Percentiles rank a stretch among this genome's conserved stretches.
These are phyloP conservation scores for Irpex sp. DNA, from an alignment of 1,284 basidiomycete genomes.

Conservation along the genomic window DNA sequence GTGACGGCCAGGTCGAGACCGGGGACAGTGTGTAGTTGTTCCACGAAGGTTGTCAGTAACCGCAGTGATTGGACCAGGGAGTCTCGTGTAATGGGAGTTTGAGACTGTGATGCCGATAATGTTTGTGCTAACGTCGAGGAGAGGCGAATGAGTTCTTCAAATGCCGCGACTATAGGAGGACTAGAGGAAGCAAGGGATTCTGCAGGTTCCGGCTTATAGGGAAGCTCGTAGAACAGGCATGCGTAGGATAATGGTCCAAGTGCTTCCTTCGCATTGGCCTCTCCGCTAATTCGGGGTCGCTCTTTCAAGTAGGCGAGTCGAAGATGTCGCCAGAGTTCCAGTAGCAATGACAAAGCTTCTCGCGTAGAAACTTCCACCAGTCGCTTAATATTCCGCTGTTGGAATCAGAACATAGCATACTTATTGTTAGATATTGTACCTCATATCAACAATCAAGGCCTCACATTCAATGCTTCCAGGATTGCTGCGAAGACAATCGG, in stretches of 20 bases:
- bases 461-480: constrained; percentile 59
- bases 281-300: constrained; percentile 7
- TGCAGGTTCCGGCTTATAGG: constrained; percentile 21
- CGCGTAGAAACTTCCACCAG: constrained; percentile 17
- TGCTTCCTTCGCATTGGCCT: constrained; percentile 6
- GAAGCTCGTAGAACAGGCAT: constrained; percentile 55
- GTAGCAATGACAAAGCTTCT: constrained; percentile 48
- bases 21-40: constrained; percentile 33
- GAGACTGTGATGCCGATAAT: constrained; percentile 26
- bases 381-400: constrained; percentile 33
- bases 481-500: constrained; percentile 72
- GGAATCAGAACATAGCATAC: not conserved
- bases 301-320: constrained; percentile 23
- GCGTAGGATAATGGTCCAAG: constrained; percentile 47
- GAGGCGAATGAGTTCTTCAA: constrained; percentile 51
- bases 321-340: constrained; percentile 50
- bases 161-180: constrained; percentile 51
- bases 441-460: constrained; percentile 16
- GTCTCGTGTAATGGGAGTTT: constrained; percentile 36
- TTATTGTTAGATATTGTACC: not conserved
- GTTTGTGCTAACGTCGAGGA: constrained; percentile 39
- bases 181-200: constrained; percentile 23
- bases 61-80: constrained; percentile 46
- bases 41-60: constrained; percentile 47
- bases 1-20: constrained; percentile 30